Conservation (phyloP, 2,329 filamentous ascomycete genomes). For the Albifimbria verrucaria region DNA sequence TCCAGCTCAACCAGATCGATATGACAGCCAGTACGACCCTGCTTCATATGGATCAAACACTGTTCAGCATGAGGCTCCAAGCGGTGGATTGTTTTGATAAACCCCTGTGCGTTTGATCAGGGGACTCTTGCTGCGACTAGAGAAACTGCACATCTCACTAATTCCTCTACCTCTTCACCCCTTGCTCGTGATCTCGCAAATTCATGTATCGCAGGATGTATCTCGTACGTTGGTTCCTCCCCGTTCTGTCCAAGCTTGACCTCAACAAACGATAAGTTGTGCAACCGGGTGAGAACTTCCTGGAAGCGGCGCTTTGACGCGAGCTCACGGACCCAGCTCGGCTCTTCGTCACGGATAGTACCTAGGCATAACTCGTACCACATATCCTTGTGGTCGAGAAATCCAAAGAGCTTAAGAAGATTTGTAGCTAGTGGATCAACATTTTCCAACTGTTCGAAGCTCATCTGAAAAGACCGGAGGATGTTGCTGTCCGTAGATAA, state of each 20-base stretch:
- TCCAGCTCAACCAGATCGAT: neutral
- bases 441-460: neutral
- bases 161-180: neutral
- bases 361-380: neutral
- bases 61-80: neutral
- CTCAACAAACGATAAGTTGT: neutral
- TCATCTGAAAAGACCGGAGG: neutral
- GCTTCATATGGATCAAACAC: neutral
- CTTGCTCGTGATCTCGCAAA: neutral
- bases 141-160: neutral
- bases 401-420: neutral
- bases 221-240: neutral
- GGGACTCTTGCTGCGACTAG: neutral
- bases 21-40: neutral
- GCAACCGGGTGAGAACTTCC: neutral
- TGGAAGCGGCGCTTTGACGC: neutral
- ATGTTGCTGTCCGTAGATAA: neutral
- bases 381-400: neutral
- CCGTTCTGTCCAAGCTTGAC: neutral
- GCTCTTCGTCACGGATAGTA: neutral
- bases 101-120: neutral
- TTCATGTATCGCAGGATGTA: neutral
- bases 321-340: neutral
- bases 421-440: neutral
- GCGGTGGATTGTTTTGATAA: neutral